These are phyloP conservation scores for Sporothrix euskadiensis DNA, from an alignment of 2,329 filamentous ascomycete genomes.

Conservation along the genomic window DNA sequence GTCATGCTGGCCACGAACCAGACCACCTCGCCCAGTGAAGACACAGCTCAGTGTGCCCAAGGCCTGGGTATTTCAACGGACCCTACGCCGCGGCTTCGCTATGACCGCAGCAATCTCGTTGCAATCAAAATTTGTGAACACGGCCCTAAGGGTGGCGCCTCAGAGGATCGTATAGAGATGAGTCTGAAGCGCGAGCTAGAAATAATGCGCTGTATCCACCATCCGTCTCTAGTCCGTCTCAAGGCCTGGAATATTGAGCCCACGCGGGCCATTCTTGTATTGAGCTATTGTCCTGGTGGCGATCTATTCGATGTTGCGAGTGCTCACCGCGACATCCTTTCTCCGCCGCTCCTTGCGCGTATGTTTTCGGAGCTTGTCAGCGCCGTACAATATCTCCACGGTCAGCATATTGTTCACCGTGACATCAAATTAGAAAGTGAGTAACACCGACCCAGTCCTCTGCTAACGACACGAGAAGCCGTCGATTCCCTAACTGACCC, in stretches of 20 bases:
- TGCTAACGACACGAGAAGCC: no score
- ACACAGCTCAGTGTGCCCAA: slow-evolving; percentile 44
- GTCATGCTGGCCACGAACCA: slow-evolving; percentile 89
- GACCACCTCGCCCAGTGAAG: slow-evolving; percentile 45
- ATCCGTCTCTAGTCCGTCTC: slow-evolving; percentile 86
- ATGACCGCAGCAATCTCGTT: slow-evolving; percentile 77
- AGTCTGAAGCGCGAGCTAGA: slow-evolving; percentile 93
- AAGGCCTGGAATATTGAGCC: slow-evolving; percentile 89
- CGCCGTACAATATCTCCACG: slow-evolving; percentile 83
- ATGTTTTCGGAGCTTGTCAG: slow-evolving; percentile 88
- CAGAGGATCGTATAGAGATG: slow-evolving; percentile 89
- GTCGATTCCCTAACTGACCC: not conserved
- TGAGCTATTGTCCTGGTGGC: slow-evolving; percentile 90
- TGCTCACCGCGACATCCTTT: slow-evolving; percentile 66
- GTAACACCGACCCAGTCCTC: slow-evolving; percentile 38
- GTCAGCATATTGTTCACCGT: slow-evolving; percentile 83
- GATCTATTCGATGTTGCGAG: slow-evolving; percentile 93
- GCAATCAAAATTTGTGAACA: slow-evolving; percentile 96
- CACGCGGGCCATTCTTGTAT: slow-evolving; percentile 76
- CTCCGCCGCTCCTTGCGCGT: slow-evolving; percentile 69
- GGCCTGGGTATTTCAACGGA: slow-evolving; percentile 39
- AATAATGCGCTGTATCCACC: slow-evolving; percentile 82
- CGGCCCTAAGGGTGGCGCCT: slow-evolving; percentile 88
- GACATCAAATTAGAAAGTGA: slow-evolving; percentile 96
- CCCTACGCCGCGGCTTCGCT: slow-evolving; percentile 40